Evolutionary conservation across 192 early-diverging fungal species (phyloP).

Genomic region (Coemansia guatemalensis): DNA sequence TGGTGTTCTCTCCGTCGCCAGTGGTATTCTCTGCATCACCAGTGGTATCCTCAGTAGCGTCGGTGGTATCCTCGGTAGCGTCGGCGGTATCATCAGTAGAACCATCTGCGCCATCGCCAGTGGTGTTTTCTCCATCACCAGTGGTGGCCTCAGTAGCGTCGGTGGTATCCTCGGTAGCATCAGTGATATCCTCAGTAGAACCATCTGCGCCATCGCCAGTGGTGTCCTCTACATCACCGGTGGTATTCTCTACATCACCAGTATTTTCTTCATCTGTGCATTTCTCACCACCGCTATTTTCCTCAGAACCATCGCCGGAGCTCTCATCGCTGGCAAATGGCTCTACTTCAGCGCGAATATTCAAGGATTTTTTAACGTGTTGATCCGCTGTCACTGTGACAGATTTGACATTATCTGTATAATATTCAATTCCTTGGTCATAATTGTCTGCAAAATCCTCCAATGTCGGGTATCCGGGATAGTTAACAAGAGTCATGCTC

Average conservation of each 20-base stretch:
- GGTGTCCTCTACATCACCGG: neutral
- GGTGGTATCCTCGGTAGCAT: neutral
- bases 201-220: conserved; percentile 1
- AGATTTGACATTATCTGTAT: neutral
- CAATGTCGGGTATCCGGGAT: no score
- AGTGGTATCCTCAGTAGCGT: neutral
- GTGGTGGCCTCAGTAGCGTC: neutral
- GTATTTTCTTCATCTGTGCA: neutral
- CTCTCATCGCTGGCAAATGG: neutral
- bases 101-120: neutral
- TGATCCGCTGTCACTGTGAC: neutral
- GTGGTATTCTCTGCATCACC: neutral
- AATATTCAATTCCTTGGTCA: no score
- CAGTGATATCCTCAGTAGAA: neutral
- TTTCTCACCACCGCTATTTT: neutral
- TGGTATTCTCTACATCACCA: neutral
- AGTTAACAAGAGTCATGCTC: no score
- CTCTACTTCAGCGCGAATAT: neutral
- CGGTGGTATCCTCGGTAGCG: neutral
- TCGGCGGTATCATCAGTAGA: neutral
- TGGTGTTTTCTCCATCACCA: neutral
- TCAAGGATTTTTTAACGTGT: no score
- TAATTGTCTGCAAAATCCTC: no score
- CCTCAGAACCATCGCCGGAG: neutral
- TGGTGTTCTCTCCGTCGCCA: no score